These are phyloP conservation scores for Starmera quercuum DNA, from an alignment of 805 yeast species.

Conservation along the genomic window DNA sequence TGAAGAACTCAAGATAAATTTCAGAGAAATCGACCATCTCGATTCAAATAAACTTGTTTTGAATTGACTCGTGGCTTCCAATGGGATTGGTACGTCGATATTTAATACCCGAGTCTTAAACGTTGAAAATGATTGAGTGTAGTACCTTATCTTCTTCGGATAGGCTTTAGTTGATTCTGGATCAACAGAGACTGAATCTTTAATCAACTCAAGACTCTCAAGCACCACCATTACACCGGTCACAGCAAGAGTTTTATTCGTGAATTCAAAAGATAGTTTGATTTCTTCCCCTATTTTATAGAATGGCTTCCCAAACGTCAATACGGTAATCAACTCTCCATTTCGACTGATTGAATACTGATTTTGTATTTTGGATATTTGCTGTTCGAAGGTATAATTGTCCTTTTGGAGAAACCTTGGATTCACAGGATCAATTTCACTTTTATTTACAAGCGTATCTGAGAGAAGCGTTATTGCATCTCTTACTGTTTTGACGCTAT, in stretches of 20 bases:
- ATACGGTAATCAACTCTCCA: slow-evolving; percentile 30
- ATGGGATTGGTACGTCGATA: slow-evolving; percentile 26
- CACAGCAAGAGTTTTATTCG: slow-evolving; percentile 20
- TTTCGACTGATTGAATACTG: slow-evolving; percentile 34
- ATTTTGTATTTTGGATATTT: slow-evolving; percentile 20
- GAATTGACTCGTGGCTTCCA: slow-evolving; percentile 29
- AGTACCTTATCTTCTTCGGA: slow-evolving; percentile 16
- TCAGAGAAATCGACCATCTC: slow-evolving; percentile 29
- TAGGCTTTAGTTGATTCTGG: slow-evolving; percentile 3
- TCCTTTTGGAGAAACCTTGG: slow-evolving; percentile 7
- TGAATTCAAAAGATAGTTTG: slow-evolving; percentile 28
- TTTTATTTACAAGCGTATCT: slow-evolving; percentile 1
- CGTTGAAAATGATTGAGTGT: slow-evolving; percentile 22
- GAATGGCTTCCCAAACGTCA: slow-evolving; percentile 30
- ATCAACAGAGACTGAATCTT: slow-evolving; percentile 20
- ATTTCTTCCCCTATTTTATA: slow-evolving; percentile 41
- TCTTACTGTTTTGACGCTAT: slow-evolving; percentile 7
- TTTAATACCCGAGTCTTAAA: slow-evolving; percentile 21
- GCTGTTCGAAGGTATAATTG: slow-evolving; percentile 13
- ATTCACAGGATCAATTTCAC: slow-evolving; percentile 4
- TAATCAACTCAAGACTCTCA: slow-evolving; percentile 28
- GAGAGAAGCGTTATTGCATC: slow-evolving; percentile 2
- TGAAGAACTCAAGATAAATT: slow-evolving; percentile 25
- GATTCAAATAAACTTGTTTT: slow-evolving; percentile 30
- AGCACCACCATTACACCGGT: slow-evolving; percentile 29